Conservation (phyloP, 805 yeast genomes). For the Kazachstania psychrophila region DNA sequence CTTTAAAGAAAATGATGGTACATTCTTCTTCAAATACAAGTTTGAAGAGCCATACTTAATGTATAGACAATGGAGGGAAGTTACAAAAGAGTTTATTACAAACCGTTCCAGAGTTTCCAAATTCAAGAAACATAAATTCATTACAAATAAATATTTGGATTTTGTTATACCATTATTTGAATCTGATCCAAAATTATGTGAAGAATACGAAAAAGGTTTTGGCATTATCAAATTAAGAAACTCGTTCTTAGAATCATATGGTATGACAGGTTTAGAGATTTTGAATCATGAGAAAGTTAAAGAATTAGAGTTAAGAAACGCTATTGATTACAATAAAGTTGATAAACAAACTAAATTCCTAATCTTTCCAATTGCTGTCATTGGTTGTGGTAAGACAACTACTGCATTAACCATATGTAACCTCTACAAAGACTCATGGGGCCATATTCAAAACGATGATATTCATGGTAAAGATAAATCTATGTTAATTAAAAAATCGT, state of each 20-base stretch:
- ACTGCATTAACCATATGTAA: conserved; percentile 49
- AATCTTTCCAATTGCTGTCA: conserved; percentile 74
- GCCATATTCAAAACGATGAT: conserved; percentile 76
- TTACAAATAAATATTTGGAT: conserved; percentile 58
- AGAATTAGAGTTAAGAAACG: conserved; percentile 33
- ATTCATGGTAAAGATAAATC: conserved; percentile 40
- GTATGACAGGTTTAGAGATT: conserved; percentile 52
- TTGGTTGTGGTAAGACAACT: conserved; percentile 95
- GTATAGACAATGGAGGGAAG: conserved; percentile 87
- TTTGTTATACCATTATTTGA: conserved; percentile 53
- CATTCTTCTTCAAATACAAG: conserved; percentile 83
- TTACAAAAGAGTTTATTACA: conserved; percentile 50
- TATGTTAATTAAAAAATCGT: conserved; percentile 40
- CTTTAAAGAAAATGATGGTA: conserved; percentile 21
- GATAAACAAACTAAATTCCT: conserved; percentile 44
- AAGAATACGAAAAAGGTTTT: conserved; percentile 43
- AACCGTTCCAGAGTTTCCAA: conserved; percentile 30
- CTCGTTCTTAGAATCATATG: conserved; percentile 44
- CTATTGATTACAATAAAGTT: conserved; percentile 29
- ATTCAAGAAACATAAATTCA: conserved; percentile 44
- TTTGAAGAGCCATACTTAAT: conserved; percentile 91
- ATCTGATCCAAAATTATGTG: conserved; percentile 37
- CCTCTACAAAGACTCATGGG: conserved; percentile 52
- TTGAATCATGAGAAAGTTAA: conserved; percentile 36
- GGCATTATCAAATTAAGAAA: conserved; percentile 73